Evolutionary conservation across 345 rosid genomes (phyloP).

Genomic region (Aethionema arabicum): DNA sequence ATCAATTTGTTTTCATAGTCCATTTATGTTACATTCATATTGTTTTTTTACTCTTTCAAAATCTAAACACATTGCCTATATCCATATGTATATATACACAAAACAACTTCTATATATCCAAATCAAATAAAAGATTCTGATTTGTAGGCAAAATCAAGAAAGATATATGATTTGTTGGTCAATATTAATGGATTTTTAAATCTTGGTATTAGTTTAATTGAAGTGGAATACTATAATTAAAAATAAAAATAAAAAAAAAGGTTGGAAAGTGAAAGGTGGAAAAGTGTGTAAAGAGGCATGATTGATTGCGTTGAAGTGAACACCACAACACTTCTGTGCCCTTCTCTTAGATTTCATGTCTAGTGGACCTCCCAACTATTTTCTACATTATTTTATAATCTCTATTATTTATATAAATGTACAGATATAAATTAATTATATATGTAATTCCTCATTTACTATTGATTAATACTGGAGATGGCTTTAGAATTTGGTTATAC

Average conservation of each 20-base stretch:
- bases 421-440: too few relatives aligned
- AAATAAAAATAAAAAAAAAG: background rate
- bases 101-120: constrained; percentile 30
- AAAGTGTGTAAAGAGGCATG: constrained; percentile 19
- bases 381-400: constrained; percentile 11
- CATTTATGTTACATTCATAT: too few relatives aligned
- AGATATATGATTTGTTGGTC: constrained; percentile 2
- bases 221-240: too few relatives aligned
- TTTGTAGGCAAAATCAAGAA: constrained; percentile 31
- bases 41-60: too few relatives aligned
- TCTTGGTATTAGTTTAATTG: too few relatives aligned
- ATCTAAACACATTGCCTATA: background rate
- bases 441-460: too few relatives aligned
- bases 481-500: too few relatives aligned
- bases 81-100: background rate
- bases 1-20: too few relatives aligned
- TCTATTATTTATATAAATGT: too few relatives aligned
- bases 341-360: constrained; percentile 35
- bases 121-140: constrained; percentile 29
- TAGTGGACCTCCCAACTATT: constrained; percentile 29
- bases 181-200: too few relatives aligned
- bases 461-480: too few relatives aligned
- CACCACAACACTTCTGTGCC: constrained; percentile 23
- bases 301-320: constrained; percentile 32
- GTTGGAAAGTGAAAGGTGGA: constrained; percentile 19